Percentiles rank a stretch among this genome's conserved stretches.
phyloP scores from a whole-genome alignment of 192 early-diverging fungal genomes.

The Phlyctochytrium planicorne region DNA sequence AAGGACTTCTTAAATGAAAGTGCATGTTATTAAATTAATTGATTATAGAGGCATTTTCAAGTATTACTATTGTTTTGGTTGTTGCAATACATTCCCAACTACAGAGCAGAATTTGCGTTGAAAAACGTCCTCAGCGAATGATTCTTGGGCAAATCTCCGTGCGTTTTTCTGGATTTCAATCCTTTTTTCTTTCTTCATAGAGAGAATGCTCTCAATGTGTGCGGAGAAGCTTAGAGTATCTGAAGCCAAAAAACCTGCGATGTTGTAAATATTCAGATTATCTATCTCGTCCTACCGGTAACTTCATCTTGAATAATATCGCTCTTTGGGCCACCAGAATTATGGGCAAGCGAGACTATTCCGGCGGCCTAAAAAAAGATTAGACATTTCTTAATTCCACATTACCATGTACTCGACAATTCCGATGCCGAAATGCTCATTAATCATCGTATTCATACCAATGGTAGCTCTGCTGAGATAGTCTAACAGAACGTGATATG shows the following conservation, averaged over 20 bases:
- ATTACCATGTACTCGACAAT: slow-evolving; percentile 97
- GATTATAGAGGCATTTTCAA: too few relatives aligned
- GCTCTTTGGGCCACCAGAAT: slow-evolving; percentile 82
- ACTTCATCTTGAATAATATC: slow-evolving; percentile 65
- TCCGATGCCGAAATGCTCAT: slow-evolving; percentile 99
- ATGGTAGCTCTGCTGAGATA: slow-evolving; percentile 66
- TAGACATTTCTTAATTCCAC: neutral
- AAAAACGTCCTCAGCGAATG: too few relatives aligned
- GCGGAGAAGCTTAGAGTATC: too few relatives aligned
- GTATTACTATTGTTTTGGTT: too few relatives aligned
- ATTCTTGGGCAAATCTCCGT: too few relatives aligned
- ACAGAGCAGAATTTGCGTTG: too few relatives aligned
- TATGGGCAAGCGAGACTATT: slow-evolving; percentile 74
- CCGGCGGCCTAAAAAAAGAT: slow-evolving; percentile 66
- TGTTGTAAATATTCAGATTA: too few relatives aligned
- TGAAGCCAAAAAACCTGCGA: too few relatives aligned
- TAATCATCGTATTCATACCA: slow-evolving; percentile 94
- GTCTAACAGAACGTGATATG: slow-evolving; percentile 63
- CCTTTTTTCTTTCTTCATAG: too few relatives aligned
- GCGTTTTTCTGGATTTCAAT: too few relatives aligned
- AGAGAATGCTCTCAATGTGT: too few relatives aligned
- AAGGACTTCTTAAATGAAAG: neutral
- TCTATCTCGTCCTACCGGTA: slow-evolving; percentile 11
- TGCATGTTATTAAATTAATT: neutral
- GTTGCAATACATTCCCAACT: too few relatives aligned